Evolutionary conservation across 1,284 basidiomycete species (phyloP).

Genomic region (Cutaneotrichosporon cyanovorans): DNA sequence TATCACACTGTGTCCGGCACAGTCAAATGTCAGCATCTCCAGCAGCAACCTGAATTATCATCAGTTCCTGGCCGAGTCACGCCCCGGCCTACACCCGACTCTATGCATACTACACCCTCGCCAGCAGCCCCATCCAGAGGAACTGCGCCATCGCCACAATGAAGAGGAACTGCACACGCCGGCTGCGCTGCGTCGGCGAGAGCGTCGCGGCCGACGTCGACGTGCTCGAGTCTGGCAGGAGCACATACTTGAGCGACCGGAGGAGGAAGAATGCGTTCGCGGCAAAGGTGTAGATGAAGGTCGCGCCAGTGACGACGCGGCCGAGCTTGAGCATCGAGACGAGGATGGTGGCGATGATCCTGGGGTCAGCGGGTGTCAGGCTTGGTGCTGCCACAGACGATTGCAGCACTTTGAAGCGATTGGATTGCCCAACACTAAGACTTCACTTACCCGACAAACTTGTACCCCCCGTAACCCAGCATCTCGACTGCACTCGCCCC

Average conservation of each 20-base stretch:
- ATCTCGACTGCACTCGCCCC: constrained; percentile 57
- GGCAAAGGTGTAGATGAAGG: constrained; percentile 76
- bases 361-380: constrained; percentile 13
- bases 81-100: too few species aligned
- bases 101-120: constrained; percentile 49
- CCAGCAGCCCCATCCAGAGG: constrained; percentile 69
- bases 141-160: constrained; percentile 63
- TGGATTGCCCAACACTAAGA: not conserved
- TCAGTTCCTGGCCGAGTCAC: too few species aligned
- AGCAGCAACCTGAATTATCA: too few species aligned
- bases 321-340: constrained; percentile 49
- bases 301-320: constrained; percentile 58
- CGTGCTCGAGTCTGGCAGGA: constrained; percentile 62
- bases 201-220: constrained; percentile 55
- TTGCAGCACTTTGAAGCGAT: too few species aligned
- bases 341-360: constrained; percentile 44
- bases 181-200: constrained; percentile 67
- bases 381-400: too few species aligned
- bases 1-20: too few species aligned
- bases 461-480: constrained; percentile 81
- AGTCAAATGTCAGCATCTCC: too few species aligned
- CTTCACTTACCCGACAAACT: constrained; percentile 75
- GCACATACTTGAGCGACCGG: constrained; percentile 86
- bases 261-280: constrained; percentile 92
- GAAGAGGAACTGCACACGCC: constrained; percentile 80